Percentiles rank a stretch among this genome's conserved stretches.
phyloP scores from a whole-genome alignment of 352 stramenopile genomes.

The Blastocystis sp. region DNA sequence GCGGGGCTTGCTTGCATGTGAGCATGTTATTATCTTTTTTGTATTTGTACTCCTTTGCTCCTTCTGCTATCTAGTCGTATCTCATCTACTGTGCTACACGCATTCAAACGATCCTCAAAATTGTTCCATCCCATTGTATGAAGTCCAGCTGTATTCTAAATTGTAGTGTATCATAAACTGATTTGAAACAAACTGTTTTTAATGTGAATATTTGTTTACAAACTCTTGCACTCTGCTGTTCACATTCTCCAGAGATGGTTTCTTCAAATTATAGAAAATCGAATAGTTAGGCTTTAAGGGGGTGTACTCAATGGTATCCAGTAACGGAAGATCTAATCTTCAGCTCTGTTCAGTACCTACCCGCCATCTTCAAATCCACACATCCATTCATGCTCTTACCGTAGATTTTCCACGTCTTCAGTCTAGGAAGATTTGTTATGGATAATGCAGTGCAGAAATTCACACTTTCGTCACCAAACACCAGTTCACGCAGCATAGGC shows the following conservation, averaged over 20 bases:
- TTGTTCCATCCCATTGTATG: conserved; percentile 5
- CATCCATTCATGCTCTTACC: neutral
- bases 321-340: neutral
- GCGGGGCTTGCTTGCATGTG: neutral
- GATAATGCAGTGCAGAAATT: neutral
- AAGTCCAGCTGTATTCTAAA: neutral
- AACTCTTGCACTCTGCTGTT: neutral
- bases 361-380: neutral
- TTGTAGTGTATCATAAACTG: conserved; percentile 48
- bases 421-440: neutral
- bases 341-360: neutral
- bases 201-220: neutral
- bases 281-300: neutral
- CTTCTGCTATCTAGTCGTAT: neutral
- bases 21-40: neutral
- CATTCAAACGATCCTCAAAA: conserved; percentile 27
- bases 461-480: neutral
- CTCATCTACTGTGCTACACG: conserved; percentile 3
- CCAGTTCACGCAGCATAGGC: neutral
- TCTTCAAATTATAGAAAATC: neutral
- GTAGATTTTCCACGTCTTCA: neutral
- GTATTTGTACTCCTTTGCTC: neutral
- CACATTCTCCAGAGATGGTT: neutral
- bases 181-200: conserved; percentile 1
- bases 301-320: neutral